Evolutionary conservation across 768 basidiomycete species (phyloP).

Genomic region (Podaxis sp.): DNA sequence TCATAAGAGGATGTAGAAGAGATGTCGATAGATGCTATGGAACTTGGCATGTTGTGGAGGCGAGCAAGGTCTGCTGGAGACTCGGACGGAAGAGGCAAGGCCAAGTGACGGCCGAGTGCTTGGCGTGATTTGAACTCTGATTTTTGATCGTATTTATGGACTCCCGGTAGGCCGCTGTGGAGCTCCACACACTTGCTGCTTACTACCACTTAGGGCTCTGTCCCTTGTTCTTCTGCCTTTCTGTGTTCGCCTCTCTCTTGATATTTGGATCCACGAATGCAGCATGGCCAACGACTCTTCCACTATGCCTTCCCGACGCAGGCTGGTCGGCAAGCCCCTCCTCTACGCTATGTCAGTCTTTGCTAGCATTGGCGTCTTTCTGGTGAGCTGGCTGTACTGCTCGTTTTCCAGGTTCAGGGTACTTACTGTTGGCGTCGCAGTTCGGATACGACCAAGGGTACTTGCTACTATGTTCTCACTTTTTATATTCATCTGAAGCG

Average conservation of each 20-base stretch:
- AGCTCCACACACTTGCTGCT: background rate
- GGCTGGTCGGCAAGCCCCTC: constrained; percentile 75
- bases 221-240: background rate
- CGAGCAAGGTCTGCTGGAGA: background rate
- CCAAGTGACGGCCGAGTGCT: constrained; percentile 15
- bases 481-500: constrained; percentile 17
- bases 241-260: constrained; percentile 2
- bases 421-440: constrained; percentile 31
- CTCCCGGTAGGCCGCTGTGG: background rate
- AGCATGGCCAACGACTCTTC: constrained; percentile 46
- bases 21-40: constrained; percentile 58
- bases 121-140: constrained; percentile 16
- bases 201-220: background rate
- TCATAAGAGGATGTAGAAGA: constrained; percentile 57
- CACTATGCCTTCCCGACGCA: constrained; percentile 34
- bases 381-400: constrained; percentile 49
- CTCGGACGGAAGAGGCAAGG: constrained; percentile 17
- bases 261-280: constrained; percentile 35
- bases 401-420: background rate
- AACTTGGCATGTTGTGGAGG: constrained; percentile 53
- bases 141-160: constrained; percentile 10
- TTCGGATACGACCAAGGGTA: constrained; percentile 91
- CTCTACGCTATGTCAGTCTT: constrained; percentile 81
- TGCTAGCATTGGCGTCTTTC: constrained; percentile 81
- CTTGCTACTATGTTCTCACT: constrained; percentile 14